phyloP scores from a whole-genome alignment of 805 yeast species.

The Pichia deserticola region DNA sequence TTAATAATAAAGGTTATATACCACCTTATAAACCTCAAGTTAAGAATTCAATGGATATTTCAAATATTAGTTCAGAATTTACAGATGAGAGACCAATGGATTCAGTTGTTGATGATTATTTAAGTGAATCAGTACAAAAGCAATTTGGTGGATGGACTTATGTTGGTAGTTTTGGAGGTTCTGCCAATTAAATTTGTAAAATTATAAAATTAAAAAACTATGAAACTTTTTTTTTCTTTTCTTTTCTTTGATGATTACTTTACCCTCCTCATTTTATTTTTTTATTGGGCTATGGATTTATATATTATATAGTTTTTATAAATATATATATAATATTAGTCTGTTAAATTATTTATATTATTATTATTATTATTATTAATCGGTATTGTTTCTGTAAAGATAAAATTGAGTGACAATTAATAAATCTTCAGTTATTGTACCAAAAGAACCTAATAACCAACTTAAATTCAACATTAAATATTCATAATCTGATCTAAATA shows the following conservation, averaged over 20 bases:
- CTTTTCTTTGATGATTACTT: too few relatives aligned
- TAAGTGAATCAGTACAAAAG: slow-evolving; percentile 91
- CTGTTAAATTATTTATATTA: background rate
- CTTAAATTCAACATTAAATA: slow-evolving; percentile 59
- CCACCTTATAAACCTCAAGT: slow-evolving; percentile 96
- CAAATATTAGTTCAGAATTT: slow-evolving; percentile 88
- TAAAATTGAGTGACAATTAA: slow-evolving; percentile 63
- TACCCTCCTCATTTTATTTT: too few relatives aligned
- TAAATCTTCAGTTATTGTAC: slow-evolving; percentile 66
- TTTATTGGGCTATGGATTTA: too few relatives aligned
- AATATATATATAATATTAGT: background rate
- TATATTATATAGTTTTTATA: background rate
- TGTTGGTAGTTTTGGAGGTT: slow-evolving; percentile 42
- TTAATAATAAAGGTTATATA: slow-evolving; percentile 77
- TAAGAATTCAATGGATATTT: slow-evolving; percentile 76
- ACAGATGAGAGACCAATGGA: slow-evolving; percentile 92
- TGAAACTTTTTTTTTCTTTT: background rate
- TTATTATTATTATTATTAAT: too few relatives aligned
- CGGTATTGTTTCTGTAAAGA: slow-evolving; percentile 33
- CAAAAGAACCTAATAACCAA: slow-evolving; percentile 74
- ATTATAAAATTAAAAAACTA: background rate
- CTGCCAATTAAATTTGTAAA: background rate
- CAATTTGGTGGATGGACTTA: slow-evolving; percentile 99
- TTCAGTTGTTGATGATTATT: slow-evolving; percentile 86
- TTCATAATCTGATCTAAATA: slow-evolving; percentile 53